Evolutionary conservation across 179 eudicot genomes (phyloP).

Genomic region (Patellifolia procumbens): DNA sequence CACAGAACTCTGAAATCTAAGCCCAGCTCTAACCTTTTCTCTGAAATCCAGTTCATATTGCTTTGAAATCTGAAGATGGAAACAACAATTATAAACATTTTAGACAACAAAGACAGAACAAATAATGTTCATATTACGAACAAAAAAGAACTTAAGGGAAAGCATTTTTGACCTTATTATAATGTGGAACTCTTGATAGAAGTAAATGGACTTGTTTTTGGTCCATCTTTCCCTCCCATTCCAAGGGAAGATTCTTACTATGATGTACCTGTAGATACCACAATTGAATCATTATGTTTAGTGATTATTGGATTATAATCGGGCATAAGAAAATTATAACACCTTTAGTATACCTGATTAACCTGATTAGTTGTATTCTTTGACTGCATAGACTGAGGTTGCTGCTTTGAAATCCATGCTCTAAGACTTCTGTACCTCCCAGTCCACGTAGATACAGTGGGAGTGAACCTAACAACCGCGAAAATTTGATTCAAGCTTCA

Average conservation of each 20-base stretch:
- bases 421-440: constrained; percentile 85
- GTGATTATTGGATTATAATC: neutral
- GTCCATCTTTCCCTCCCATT: constrained; percentile 63
- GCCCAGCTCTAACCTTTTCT: constrained; percentile 72
- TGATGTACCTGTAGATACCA: constrained; percentile 46
- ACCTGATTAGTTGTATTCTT: constrained; percentile 65
- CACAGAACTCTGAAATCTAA: constrained; percentile 73
- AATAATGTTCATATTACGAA: neutral
- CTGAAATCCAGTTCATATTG: constrained; percentile 91
- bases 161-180: constrained; percentile 53
- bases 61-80: constrained; percentile 51
- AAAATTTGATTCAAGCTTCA: neutral
- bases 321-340: neutral
- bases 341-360: neutral
- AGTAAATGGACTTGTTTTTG: constrained; percentile 64
- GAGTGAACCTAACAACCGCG: constrained; percentile 51
- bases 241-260: constrained; percentile 56
- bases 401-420: constrained; percentile 76
- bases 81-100: neutral
- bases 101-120: neutral
- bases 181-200: constrained; percentile 69
- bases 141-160: neutral
- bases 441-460: constrained; percentile 84
- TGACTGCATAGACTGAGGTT: constrained; percentile 54
- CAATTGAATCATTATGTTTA: neutral